These are phyloP conservation scores for Boeremia lycopersici DNA, from an alignment of 2,329 filamentous ascomycete species.

Conservation along the genomic window DNA sequence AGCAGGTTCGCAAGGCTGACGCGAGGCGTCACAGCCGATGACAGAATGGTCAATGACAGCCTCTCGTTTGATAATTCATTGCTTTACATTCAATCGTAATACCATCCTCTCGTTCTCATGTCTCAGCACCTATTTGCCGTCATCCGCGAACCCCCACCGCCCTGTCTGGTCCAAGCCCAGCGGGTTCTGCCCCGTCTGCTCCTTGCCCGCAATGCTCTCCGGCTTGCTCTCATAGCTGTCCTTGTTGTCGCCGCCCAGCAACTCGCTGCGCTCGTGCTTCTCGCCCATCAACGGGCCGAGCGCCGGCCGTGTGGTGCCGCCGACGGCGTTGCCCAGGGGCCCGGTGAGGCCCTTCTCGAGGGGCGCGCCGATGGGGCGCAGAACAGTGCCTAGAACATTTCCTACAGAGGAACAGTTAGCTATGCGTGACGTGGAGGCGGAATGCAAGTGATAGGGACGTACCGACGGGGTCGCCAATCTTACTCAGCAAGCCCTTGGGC, in stretches of 20 bases:
- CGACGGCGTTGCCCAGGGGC: conserved; percentile 45
- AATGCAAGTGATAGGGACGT: not conserved
- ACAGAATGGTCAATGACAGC: not conserved
- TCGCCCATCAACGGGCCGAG: conserved; percentile 44
- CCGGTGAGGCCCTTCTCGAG: conserved; percentile 46
- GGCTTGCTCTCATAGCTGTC: conserved; percentile 45
- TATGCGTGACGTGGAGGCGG: not conserved
- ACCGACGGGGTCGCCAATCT: conserved; percentile 43
- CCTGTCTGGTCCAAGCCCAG: conserved; percentile 49
- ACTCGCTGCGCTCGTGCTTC: conserved; percentile 44
- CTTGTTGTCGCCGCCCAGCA: conserved; percentile 49
- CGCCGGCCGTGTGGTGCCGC: conserved; percentile 44
- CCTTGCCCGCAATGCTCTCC: conserved; percentile 47
- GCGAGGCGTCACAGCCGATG: not conserved
- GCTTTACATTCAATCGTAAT: not conserved
- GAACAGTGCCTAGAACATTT: conserved; percentile 45
- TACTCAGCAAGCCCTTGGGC: conserved; percentile 36
- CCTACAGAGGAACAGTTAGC: conserved; percentile 28
- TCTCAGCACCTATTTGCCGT: not conserved
- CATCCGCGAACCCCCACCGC: conserved; percentile 44
- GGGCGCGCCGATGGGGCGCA: conserved; percentile 48
- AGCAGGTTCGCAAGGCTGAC: not conserved
- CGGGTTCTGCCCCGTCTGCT: conserved; percentile 49
- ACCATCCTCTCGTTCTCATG: not conserved
- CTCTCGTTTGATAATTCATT: not conserved